Conservation (phyloP, 257 asterid species). For the Avicennia marina region DNA sequence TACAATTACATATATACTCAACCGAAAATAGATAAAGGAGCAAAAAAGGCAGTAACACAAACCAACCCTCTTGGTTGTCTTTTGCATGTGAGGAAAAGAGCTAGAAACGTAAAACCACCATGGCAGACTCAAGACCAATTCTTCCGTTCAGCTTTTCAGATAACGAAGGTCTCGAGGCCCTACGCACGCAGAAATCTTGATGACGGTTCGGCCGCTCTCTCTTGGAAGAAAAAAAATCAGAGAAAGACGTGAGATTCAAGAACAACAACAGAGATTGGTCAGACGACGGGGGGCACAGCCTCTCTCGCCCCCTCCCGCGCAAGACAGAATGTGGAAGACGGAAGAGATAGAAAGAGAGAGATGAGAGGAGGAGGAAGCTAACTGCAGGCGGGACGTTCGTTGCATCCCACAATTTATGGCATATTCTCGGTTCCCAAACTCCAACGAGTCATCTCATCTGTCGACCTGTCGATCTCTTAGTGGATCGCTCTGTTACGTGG, state of each 20-base stretch:
- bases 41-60: neutral
- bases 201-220: conserved; percentile 9
- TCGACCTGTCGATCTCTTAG: too few relatives aligned
- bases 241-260: neutral
- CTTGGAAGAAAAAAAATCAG: neutral
- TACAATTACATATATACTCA: neutral
- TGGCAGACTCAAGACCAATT: conserved; percentile 9
- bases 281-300: neutral
- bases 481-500: too few relatives aligned
- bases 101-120: conserved; percentile 11
- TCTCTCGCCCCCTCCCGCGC: conserved; percentile 7
- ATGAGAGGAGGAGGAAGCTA: neutral
- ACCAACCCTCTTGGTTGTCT: neutral
- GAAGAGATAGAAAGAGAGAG: neutral
- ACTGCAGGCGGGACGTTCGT: conserved; percentile 17
- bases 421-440: too few relatives aligned
- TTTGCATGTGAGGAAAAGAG: conserved; percentile 3
- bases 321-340: conserved; percentile 14
- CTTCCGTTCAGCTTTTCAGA: conserved; percentile 7
- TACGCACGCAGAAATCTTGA: neutral
- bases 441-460: too few relatives aligned
- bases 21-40: neutral
- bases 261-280: neutral
- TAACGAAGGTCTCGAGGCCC: neutral
- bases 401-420: conserved; percentile 28